These are phyloP conservation scores for Camillea tinctor DNA, from an alignment of 2,329 filamentous ascomycete species.

Conservation along the genomic window DNA sequence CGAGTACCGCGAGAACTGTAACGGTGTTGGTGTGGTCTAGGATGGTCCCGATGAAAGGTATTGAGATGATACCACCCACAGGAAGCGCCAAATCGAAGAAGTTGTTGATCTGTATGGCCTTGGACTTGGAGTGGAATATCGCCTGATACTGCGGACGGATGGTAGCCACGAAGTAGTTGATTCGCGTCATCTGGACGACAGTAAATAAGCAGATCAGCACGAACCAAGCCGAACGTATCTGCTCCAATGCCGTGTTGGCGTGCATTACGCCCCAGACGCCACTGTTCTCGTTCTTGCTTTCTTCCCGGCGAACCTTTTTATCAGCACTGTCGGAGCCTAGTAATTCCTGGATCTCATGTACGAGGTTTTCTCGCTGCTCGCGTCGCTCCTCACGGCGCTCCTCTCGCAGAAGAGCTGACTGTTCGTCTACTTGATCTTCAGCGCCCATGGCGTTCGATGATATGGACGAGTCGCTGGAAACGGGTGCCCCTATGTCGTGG, in stretches of 20 bases:
- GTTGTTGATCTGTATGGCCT: constrained; percentile 71
- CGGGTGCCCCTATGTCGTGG: constrained; percentile 61
- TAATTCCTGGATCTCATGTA: constrained; percentile 70
- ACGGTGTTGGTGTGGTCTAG: constrained; percentile 76
- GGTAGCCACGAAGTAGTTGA: constrained; percentile 92
- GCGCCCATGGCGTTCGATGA: constrained; percentile 30
- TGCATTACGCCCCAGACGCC: constrained; percentile 90
- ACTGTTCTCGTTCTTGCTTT: constrained; percentile 65
- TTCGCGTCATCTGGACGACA: constrained; percentile 71
- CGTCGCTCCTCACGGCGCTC: constrained; percentile 57
- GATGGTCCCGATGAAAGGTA: constrained; percentile 80
- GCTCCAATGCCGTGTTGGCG: constrained; percentile 64
- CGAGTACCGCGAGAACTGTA: constrained; percentile 68
- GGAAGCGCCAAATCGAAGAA: constrained; percentile 87
- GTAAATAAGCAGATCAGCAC: constrained; percentile 81
- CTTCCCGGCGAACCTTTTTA: constrained; percentile 64
- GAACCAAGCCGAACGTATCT: constrained; percentile 82
- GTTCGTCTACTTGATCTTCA: constrained; percentile 59
- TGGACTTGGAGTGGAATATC: constrained; percentile 61
- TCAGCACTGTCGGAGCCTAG: constrained; percentile 63
- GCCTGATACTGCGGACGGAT: constrained; percentile 78
- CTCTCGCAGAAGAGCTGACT: constrained; percentile 53
- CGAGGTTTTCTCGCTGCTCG: constrained; percentile 60
- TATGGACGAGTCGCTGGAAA: constrained; percentile 32
- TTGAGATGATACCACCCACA: constrained; percentile 76